Percentiles rank a stretch among this genome's conserved stretches.
These are phyloP conservation scores for Gleditsia sinensis DNA, from an alignment of 306 rosid species.

Conservation along the genomic window DNA sequence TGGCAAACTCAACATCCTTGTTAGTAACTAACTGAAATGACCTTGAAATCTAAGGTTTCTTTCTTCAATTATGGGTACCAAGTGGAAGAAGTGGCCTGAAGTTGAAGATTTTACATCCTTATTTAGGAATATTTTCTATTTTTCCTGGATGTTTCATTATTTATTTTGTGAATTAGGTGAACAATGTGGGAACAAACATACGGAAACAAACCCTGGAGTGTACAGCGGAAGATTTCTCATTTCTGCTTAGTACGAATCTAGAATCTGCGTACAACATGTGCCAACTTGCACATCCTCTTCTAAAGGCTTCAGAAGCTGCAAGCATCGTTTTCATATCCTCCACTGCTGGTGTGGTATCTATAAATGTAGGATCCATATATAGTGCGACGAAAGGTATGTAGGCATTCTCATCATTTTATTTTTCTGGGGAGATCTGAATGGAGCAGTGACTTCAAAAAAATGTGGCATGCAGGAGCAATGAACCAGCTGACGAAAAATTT, in stretches of 20 bases:
- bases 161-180: not conserved
- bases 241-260: not conserved
- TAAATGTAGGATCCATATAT: not conserved
- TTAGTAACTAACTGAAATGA: not conserved
- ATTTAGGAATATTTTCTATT: too few relatives aligned
- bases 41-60: not conserved
- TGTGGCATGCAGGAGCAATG: too few relatives aligned
- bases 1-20: constrained; percentile 34
- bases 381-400: constrained; percentile 35
- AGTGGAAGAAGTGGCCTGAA: too few relatives aligned
- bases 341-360: not conserved
- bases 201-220: not conserved
- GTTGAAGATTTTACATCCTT: too few relatives aligned
- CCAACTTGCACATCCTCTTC: not conserved
- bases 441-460: too few relatives aligned
- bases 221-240: constrained; percentile 15
- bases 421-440: not conserved
- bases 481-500: too few relatives aligned
- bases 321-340: constrained; percentile 5
- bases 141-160: not conserved
- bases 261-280: too few relatives aligned
- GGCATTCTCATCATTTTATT: not conserved
- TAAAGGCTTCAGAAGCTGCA: not conserved
- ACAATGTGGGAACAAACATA: constrained; percentile 8
- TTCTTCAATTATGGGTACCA: too few relatives aligned